Evolutionary conservation across 148 eudicot genomes (phyloP).

Genomic region (Chenopodium suecicum): DNA sequence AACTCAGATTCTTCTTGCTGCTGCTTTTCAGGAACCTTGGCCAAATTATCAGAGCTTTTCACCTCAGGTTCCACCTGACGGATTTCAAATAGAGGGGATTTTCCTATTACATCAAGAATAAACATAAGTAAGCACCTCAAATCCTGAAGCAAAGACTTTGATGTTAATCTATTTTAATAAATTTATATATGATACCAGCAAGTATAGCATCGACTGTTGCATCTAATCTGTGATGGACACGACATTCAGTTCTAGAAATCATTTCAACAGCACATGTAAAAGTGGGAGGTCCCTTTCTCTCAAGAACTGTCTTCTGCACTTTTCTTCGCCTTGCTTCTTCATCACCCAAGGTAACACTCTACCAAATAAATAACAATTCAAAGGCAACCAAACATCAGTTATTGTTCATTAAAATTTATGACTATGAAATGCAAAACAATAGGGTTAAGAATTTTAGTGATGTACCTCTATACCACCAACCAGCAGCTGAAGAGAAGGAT

Average conservation of each 20-base stretch:
- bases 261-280: conserved; percentile 96
- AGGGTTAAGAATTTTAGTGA: neutral
- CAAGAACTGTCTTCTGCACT: conserved; percentile 96
- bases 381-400: conserved; percentile 3
- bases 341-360: conserved; percentile 97
- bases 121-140: neutral
- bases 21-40: conserved; percentile 33
- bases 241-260: conserved; percentile 84
- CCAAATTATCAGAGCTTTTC: conserved; percentile 30
- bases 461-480: conserved; percentile 97
- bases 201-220: conserved; percentile 93
- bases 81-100: conserved; percentile 68
- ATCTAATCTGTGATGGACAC: conserved; percentile 88
- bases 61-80: conserved; percentile 63
- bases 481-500: conserved; percentile 88
- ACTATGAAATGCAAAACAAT: neutral
- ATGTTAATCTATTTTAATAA: conserved; percentile 5
- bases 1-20: conserved; percentile 31
- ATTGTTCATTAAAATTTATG: neutral
- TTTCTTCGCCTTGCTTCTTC: conserved; percentile 98
- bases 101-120: conserved; percentile 37
- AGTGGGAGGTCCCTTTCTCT: conserved; percentile 93
- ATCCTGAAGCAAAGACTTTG: neutral
- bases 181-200: conserved; percentile 46
- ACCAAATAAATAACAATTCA: conserved; percentile 11